Evolutionary conservation across 202 grass and related monocot genomes (phyloP).

Genomic region (Eragrostis tef): DNA sequence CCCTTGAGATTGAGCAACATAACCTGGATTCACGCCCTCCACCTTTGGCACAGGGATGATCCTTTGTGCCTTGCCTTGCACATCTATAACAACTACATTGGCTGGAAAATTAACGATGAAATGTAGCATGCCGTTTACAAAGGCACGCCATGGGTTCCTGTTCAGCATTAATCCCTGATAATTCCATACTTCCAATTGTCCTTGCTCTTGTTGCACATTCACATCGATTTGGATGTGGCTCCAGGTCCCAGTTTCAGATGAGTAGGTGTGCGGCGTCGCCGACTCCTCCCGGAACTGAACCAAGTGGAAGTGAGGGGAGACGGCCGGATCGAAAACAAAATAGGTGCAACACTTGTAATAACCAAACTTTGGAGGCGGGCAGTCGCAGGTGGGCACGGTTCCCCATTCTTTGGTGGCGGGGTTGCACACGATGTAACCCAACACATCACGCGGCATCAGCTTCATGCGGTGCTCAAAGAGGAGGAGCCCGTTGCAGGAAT

Average conservation of each 20-base stretch:
- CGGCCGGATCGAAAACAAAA: no score
- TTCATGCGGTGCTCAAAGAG: neutral
- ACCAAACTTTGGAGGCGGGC: no score
- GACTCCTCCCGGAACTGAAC: no score
- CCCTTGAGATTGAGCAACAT: neutral
- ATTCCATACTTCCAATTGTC: constrained; percentile 4
- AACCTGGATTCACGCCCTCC: no score
- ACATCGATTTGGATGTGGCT: neutral
- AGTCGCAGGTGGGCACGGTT: neutral
- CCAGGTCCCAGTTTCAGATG: neutral
- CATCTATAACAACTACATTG: neutral
- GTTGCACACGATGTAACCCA: constrained; percentile 2
- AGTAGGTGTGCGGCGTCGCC: neutral
- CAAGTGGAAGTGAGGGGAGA: no score
- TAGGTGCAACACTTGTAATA: no score
- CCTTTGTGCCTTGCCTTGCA: neutral
- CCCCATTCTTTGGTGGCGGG: neutral
- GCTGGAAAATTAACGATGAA: neutral
- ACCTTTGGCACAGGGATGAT: neutral
- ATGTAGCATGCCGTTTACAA: constrained; percentile 10
- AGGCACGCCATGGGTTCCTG: no score
- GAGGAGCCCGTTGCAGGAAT: constrained; percentile 21
- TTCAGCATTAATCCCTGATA: neutral
- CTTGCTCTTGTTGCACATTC: neutral
- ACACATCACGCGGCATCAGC: no score